Percentiles rank a stretch among this genome's conserved stretches.
phyloP scores from a whole-genome alignment of 306 rosid genomes.

The Prosopis cineraria region DNA sequence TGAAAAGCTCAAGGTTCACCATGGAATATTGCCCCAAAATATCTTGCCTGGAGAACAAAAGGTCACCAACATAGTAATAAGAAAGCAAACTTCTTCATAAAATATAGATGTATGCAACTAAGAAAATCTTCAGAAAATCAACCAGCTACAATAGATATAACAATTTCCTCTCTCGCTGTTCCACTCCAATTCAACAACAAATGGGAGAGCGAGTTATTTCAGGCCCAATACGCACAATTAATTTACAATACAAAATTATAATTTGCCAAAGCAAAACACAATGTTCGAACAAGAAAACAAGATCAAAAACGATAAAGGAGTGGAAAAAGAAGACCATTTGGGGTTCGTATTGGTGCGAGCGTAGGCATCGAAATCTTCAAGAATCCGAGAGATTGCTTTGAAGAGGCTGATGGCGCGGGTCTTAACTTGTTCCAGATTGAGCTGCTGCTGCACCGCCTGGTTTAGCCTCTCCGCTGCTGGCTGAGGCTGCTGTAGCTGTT shows the following conservation, averaged over 20 bases:
- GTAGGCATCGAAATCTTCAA: conserved; percentile 79
- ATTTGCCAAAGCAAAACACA: neutral
- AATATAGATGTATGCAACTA: neutral
- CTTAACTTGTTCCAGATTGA: conserved; percentile 78
- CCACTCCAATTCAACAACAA: neutral
- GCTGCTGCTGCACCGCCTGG: conserved; percentile 82
- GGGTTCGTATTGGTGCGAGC: conserved; percentile 79
- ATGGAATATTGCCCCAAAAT: conserved; percentile 86
- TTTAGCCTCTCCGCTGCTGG: conserved; percentile 63
- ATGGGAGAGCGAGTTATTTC: neutral
- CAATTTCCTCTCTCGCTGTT: neutral
- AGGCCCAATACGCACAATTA: neutral
- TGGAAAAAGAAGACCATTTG: conserved; percentile 51
- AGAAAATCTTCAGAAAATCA: neutral
- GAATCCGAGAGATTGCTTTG: conserved; percentile 83
- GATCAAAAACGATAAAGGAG: no score
- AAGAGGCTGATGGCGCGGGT: conserved; percentile 76
- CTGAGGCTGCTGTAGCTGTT: conserved; percentile 42
- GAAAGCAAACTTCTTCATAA: neutral
- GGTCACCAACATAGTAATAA: conserved; percentile 5
- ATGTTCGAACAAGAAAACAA: neutral
- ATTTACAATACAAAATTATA: neutral
- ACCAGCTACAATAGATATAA: conserved; percentile 6
- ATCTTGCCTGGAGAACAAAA: conserved; percentile 63
- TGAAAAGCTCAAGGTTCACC: conserved; percentile 93